Evolutionary conservation across 2,329 filamentous ascomycete species (phyloP).

Genomic region (Beauveria medogensis): DNA sequence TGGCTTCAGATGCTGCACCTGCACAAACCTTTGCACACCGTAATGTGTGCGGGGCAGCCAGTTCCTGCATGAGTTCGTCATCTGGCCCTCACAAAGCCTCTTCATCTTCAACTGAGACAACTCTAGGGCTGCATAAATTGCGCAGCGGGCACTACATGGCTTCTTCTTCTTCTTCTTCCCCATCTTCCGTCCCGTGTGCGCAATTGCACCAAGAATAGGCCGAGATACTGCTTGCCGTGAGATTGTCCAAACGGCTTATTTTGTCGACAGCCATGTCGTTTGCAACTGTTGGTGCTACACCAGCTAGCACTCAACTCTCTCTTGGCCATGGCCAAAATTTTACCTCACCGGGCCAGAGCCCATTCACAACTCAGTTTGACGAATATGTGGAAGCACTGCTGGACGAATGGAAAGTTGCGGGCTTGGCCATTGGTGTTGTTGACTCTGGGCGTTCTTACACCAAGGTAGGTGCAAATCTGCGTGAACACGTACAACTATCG

Average conservation of each 20-base stretch:
- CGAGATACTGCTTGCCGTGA: not conserved
- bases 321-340: not conserved
- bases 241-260: not conserved
- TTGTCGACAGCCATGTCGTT: not conserved
- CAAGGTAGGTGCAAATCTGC: conserved; percentile 22
- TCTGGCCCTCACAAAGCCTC: not conserved
- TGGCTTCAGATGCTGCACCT: not conserved
- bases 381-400: conserved; percentile 12
- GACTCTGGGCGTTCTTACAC: conserved; percentile 34
- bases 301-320: not conserved
- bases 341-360: not conserved
- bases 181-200: no score
- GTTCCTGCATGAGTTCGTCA: not conserved
- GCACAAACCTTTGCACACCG: not conserved
- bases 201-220: not conserved
- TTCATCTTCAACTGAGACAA: not conserved
- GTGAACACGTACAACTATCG: not conserved
- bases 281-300: not conserved
- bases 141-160: not conserved
- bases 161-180: no score
- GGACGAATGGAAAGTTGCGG: conserved; percentile 37
- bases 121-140: not conserved
- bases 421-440: conserved; percentile 39
- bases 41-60: not conserved
- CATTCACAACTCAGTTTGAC: conserved; percentile 12